Conservation (phyloP, 2,329 filamentous ascomycete genomes). For the Xylariaceae sp. region DNA sequence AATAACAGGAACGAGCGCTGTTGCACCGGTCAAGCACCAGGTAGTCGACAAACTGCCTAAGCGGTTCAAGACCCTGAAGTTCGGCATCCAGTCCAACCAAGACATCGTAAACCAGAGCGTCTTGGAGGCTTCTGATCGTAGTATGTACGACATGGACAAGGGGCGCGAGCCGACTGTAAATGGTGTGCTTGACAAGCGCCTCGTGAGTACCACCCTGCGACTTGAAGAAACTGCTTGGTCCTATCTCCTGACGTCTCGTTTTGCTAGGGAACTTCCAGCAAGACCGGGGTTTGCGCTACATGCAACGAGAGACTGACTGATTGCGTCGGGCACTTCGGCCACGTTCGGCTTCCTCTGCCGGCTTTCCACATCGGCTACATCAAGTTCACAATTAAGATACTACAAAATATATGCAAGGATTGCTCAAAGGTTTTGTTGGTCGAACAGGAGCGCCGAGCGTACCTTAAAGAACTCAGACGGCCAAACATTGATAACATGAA, state of each 20-base stretch:
- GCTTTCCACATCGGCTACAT: slow-evolving; percentile 97
- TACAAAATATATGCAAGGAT: slow-evolving; percentile 96
- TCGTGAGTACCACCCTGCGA: slow-evolving; percentile 48
- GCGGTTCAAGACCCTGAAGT: slow-evolving; percentile 90
- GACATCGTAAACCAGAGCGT: slow-evolving; percentile 96
- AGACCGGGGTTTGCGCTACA: slow-evolving; percentile 78
- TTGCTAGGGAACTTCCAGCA: slow-evolving; percentile 70
- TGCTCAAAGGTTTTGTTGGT: slow-evolving; percentile 84
- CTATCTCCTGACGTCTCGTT: slow-evolving; percentile 13
- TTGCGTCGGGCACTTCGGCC: slow-evolving; percentile 95
- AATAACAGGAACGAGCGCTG: slow-evolving; percentile 33
- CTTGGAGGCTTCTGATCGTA: slow-evolving; percentile 87
- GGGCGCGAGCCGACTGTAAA: slow-evolving; percentile 77
- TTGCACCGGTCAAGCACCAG: slow-evolving; percentile 74
- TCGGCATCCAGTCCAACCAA: slow-evolving; percentile 92
- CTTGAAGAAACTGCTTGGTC: background rate
- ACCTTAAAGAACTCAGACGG: slow-evolving; percentile 79
- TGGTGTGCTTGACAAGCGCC: slow-evolving; percentile 84
- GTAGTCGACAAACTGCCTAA: slow-evolving; percentile 88
- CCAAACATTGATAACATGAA: slow-evolving; percentile 87
- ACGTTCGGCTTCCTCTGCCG: slow-evolving; percentile 87
- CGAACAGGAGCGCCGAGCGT: slow-evolving; percentile 77
- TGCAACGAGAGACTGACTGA: slow-evolving; percentile 81
- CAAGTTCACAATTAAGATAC: slow-evolving; percentile 86
- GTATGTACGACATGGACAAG: slow-evolving; percentile 88